Evolutionary conservation across 768 basidiomycete species (phyloP).

Genomic region (Suillus brevipes): DNA sequence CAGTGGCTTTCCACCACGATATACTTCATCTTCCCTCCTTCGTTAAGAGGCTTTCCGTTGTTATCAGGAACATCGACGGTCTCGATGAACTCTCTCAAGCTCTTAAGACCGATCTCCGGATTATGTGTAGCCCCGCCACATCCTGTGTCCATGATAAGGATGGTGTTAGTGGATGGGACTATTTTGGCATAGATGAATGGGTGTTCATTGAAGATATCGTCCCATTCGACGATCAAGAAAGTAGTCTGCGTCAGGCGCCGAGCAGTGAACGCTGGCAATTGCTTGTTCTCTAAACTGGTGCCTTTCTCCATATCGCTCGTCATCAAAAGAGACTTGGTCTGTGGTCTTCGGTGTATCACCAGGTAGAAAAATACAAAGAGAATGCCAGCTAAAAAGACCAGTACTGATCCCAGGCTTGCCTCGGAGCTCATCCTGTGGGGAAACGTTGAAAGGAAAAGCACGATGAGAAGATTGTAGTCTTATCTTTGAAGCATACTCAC

Average conservation of each 20-base stretch:
- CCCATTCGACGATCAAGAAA: slow-evolving; percentile 50
- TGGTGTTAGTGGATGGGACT: slow-evolving; percentile 37
- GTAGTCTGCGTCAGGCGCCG: slow-evolving; percentile 34
- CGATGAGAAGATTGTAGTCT: slow-evolving; percentile 8
- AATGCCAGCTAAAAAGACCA: slow-evolving; percentile 4
- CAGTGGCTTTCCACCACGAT: slow-evolving; percentile 53
- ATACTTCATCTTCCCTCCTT: slow-evolving; percentile 41
- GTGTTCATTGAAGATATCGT: slow-evolving; percentile 52
- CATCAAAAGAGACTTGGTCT: not conserved
- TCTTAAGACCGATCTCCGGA: slow-evolving; percentile 40
- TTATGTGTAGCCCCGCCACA: slow-evolving; percentile 50
- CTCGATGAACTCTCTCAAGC: slow-evolving; percentile 51
- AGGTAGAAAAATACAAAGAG: slow-evolving; percentile 11
- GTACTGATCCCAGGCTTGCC: not conserved
- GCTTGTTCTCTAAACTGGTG: not conserved
- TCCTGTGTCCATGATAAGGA: slow-evolving; percentile 56
- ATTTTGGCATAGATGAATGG: slow-evolving; percentile 57
- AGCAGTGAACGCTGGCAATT: slow-evolving; percentile 35
- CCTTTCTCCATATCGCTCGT: slow-evolving; percentile 18
- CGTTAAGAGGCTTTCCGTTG: slow-evolving; percentile 44
- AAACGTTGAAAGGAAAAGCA: slow-evolving; percentile 5
- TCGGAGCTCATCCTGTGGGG: slow-evolving; percentile 1
- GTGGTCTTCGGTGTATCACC: not conserved
- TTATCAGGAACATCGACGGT: slow-evolving; percentile 45
- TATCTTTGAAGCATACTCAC: not conserved